Conservation (phyloP, 768 basidiomycete genomes). For the Amanita molliuscula region DNA sequence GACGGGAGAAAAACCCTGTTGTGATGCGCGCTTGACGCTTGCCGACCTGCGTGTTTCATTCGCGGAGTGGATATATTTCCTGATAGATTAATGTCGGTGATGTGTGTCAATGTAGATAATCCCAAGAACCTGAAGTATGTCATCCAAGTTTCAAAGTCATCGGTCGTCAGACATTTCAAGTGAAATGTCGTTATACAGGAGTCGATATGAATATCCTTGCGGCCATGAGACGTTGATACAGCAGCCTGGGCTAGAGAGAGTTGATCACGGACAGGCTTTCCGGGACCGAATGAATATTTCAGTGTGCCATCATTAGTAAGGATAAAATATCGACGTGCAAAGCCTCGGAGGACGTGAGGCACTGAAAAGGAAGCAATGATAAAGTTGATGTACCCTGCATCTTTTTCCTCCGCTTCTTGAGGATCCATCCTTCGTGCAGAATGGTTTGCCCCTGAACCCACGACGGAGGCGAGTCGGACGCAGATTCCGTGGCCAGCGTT, state of each 20-base stretch:
- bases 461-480: neutral
- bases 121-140: constrained; percentile 50
- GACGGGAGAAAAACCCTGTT: constrained; percentile 32
- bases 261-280: constrained; percentile 62
- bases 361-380: neutral
- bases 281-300: constrained; percentile 65
- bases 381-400: constrained; percentile 56
- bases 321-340: constrained; percentile 76
- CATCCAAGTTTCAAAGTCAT: constrained; percentile 73
- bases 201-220: constrained; percentile 76
- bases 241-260: constrained; percentile 59
- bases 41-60: constrained; percentile 33
- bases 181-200: constrained; percentile 71
- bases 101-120: constrained; percentile 2
- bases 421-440: constrained; percentile 64
- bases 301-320: constrained; percentile 60
- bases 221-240: constrained; percentile 63
- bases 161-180: constrained; percentile 61
- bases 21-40: constrained; percentile 29
- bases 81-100: constrained; percentile 19
- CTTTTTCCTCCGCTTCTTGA: constrained; percentile 82
- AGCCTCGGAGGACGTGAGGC: constrained; percentile 37
- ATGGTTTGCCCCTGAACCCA: constrained; percentile 15
- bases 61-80: constrained; percentile 51
- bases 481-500: neutral